Percentiles rank a stretch among this genome's conserved stretches.
Evolutionary conservation across 345 rosid species (phyloP).

Genomic region (Aegle marmelos): DNA sequence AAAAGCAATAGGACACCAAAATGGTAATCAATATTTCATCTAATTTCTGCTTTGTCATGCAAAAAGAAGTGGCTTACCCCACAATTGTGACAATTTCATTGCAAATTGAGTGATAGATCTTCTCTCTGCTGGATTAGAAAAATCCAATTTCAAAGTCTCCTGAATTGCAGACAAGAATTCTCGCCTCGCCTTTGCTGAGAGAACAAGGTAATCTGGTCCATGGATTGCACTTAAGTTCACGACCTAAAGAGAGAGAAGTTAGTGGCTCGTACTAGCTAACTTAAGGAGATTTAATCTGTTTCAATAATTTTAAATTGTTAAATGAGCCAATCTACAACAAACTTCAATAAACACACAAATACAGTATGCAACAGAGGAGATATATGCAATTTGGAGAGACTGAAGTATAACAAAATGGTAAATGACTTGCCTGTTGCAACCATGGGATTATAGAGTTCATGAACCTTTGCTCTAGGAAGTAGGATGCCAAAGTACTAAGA

Average conservation of each 20-base stretch:
- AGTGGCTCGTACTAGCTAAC: not conserved
- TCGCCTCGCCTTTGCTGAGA: conserved; percentile 56
- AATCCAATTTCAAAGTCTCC: conserved; percentile 65
- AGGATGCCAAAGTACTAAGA: conserved; percentile 58
- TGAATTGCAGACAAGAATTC: conserved; percentile 70
- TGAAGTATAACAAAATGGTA: conserved; percentile 3
- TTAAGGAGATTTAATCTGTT: not conserved
- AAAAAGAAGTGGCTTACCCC: conserved; percentile 56
- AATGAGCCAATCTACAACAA: not conserved
- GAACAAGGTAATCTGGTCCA: conserved; percentile 64
- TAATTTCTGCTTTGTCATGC: not conserved
- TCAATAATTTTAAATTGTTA: not conserved
- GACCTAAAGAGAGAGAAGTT: conserved; percentile 40
- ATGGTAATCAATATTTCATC: not conserved
- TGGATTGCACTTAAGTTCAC: conserved; percentile 66
- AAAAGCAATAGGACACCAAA: not conserved
- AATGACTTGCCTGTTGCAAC: conserved; percentile 80
- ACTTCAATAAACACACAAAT: not conserved
- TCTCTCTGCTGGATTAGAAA: conserved; percentile 59
- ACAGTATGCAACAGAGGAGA: not conserved
- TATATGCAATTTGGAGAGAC: not conserved
- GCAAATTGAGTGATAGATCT: conserved; percentile 67
- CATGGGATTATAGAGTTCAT: conserved; percentile 68
- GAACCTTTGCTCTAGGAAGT: conserved; percentile 66
- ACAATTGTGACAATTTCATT: conserved; percentile 60